Evolutionary conservation across 2,329 filamentous ascomycete genomes (phyloP), one percentile per base, ranked within the genome.

Genomic region (Sphaerulina musiva): DNA sequence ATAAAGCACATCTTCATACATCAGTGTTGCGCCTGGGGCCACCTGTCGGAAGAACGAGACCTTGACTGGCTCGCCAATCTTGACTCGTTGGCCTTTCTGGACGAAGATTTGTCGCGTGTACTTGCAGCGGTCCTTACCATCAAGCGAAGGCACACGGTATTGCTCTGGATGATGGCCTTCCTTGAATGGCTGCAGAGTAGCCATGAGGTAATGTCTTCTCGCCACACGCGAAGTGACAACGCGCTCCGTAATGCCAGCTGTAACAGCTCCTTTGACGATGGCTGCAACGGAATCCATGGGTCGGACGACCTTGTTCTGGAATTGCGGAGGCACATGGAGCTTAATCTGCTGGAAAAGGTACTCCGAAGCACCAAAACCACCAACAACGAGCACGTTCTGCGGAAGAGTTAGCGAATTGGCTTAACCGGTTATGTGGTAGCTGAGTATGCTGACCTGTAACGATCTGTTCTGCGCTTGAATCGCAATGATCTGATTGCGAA

Each of bases 321-420:
- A 98, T 71, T 97, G 93, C 8, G 93, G 93, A 38, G 93, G 93
- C 1, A 98, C 93, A 70, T 97, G 93, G 44, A 97, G 84, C 74
- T 95, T 96, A 78, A 98, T 97, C 74, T 98, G 93, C 74, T 97
- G 92, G 83, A 97, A 98, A 56, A 98, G 85, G 70, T 97, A 97
- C 74, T 98, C 93, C 6, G 92, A 97, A 31, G 92, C 93, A 76
- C 93, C 93, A 70, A 98, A 98, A 64, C 93, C 93, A 79, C 93
- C 93, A 8, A 98, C 93, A 6, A 98, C 91, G 58, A 98, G 78
- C 51, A 98, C 93, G 70, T 96, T 97, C 79, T 84, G 61, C 8
- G 41, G 3, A 39, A 31, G 52, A 14, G 55, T 75, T 60, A 73
- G 69, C 45, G 7, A 26, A 7, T 36, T 34, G 10, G 39, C 17